A percentile compares a stretch with the other conserved stretches of the same genome.
These are phyloP conservation scores for Magnusiomyces tetraspermus DNA, from an alignment of 1,139 yeast species.

Conservation along the genomic window DNA sequence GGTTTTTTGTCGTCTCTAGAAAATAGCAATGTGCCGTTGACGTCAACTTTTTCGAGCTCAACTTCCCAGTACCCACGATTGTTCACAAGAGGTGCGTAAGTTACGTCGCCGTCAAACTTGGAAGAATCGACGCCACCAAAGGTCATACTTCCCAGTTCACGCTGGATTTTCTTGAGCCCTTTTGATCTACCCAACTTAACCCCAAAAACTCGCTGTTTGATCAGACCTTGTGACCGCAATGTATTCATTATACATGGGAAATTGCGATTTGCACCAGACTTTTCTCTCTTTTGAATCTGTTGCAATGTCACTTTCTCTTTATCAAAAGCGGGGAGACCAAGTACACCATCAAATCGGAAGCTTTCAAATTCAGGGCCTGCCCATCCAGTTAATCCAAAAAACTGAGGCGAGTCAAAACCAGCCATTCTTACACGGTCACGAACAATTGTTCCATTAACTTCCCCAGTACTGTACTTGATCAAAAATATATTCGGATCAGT, in stretches of 20 bases:
- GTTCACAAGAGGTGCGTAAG: conserved; percentile 29
- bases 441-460: conserved; percentile 43
- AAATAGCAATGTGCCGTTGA: conserved; percentile 31
- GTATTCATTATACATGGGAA: conserved; percentile 37
- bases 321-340: conserved; percentile 44
- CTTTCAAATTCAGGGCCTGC: conserved; percentile 47
- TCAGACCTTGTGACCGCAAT: conserved; percentile 33
- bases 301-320: conserved; percentile 15
- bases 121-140: conserved; percentile 38
- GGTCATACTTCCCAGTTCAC: conserved; percentile 35
- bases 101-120: conserved; percentile 38
- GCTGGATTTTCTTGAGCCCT: conserved; percentile 22
- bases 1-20: conserved; percentile 28
- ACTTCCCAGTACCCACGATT: conserved; percentile 48
- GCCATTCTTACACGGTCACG: conserved; percentile 37
- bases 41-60: conserved; percentile 34
- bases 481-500: conserved; percentile 32
- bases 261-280: background rate
- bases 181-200: conserved; percentile 34
- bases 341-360: conserved; percentile 50
- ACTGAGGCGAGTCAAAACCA: conserved; percentile 37
- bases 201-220: conserved; percentile 35
- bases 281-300: background rate
- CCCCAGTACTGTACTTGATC: conserved; percentile 47
- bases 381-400: conserved; percentile 45